phyloP scores from a whole-genome alignment of 2,329 filamentous ascomycete species.

The Scopulariopsis brevicaulis region DNA sequence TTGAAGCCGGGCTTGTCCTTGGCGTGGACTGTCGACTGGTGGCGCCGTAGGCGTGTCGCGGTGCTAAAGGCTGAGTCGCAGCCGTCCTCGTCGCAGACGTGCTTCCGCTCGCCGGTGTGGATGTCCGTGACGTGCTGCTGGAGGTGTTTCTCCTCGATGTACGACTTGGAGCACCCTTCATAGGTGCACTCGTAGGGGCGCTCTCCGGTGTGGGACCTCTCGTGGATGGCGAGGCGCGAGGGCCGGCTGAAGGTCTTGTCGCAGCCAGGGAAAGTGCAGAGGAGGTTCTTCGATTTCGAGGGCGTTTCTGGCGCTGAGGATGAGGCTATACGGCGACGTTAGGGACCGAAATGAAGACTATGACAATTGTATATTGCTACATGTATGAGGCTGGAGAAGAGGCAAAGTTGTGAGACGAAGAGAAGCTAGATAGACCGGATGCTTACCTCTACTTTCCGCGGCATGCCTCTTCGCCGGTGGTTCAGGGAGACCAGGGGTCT shows the following conservation, averaged over 20 bases:
- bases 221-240: constrained; percentile 65
- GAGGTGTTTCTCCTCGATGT: constrained; percentile 77
- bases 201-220: constrained; percentile 77
- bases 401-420: background rate
- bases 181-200: constrained; percentile 66
- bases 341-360: background rate
- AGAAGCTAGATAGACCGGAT: background rate
- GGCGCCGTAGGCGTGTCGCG: constrained; percentile 63
- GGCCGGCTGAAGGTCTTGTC: constrained; percentile 80
- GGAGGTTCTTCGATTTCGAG: constrained; percentile 54
- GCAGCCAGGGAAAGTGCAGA: constrained; percentile 65
- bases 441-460: background rate
- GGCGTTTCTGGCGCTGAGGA: constrained; percentile 14
- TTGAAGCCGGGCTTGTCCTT: constrained; percentile 60
- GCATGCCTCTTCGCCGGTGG: background rate
- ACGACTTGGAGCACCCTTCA: constrained; percentile 67
- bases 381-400: background rate
- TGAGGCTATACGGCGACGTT: background rate
- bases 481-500: background rate
- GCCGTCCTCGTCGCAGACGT: constrained; percentile 57
- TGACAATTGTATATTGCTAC: background rate
- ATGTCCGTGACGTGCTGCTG: constrained; percentile 75
- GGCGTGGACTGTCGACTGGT: constrained; percentile 63
- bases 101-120: constrained; percentile 60
- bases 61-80: constrained; percentile 79